Percentiles rank a stretch among this genome's conserved stretches.
These are phyloP conservation scores for Colletotrichum sp. DNA, from an alignment of 2,329 filamentous ascomycete species.

Conservation along the genomic window DNA sequence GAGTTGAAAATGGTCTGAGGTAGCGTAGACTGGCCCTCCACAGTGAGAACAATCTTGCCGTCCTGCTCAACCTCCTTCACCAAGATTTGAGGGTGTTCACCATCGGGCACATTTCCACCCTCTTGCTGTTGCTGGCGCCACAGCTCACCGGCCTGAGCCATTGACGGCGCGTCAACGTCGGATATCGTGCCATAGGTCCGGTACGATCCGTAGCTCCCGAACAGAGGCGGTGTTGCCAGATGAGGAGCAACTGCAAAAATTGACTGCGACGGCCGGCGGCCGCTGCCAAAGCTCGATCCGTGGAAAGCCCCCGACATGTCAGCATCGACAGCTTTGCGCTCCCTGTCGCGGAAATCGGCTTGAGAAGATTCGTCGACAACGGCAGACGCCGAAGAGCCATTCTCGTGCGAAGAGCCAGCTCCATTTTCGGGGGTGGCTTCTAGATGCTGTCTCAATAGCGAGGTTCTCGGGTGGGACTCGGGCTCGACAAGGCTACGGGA, in stretches of 20 bases:
- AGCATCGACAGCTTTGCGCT: constrained; percentile 52
- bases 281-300: constrained; percentile 30
- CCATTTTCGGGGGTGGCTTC: constrained; percentile 34
- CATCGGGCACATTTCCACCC: constrained; percentile 52
- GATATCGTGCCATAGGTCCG: constrained; percentile 61
- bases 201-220: constrained; percentile 72
- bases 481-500: constrained; percentile 44
- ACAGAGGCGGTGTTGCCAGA: constrained; percentile 71
- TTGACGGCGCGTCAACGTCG: constrained; percentile 47
- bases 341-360: constrained; percentile 46
- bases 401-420: background rate
- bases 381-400: constrained; percentile 18
- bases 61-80: constrained; percentile 90
- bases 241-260: constrained; percentile 65
- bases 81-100: constrained; percentile 76
- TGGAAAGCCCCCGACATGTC: constrained; percentile 42
- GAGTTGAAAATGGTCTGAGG: constrained; percentile 97
- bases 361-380: constrained; percentile 10
- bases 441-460: constrained; percentile 59
- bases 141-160: constrained; percentile 55
- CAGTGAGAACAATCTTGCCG: constrained; percentile 81
- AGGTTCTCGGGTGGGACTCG: constrained; percentile 37
- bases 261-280: constrained; percentile 40
- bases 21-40: constrained; percentile 93
- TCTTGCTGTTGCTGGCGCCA: constrained; percentile 60